Percentiles rank a stretch among this genome's conserved stretches.
Conservation (phyloP, 177 flowering plant genomes). For the Vitis hybrid region DNA sequence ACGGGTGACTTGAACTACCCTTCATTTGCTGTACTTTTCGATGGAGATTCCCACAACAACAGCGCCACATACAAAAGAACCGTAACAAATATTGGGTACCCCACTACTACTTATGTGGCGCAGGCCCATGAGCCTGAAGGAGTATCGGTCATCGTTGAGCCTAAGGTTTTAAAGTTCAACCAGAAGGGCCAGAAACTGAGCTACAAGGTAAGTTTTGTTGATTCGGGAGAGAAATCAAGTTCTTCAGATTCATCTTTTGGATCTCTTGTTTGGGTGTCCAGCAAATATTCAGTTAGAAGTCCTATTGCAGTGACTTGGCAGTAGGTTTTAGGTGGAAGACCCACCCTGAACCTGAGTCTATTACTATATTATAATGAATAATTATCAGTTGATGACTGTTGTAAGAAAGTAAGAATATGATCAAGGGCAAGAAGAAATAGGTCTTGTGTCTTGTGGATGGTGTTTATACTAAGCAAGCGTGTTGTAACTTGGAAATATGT, state of each 20-base stretch:
- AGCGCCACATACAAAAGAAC: constrained; percentile 39
- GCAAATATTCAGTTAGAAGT: constrained; percentile 48
- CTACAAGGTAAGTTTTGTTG: constrained; percentile 48
- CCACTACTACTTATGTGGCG: constrained; percentile 25
- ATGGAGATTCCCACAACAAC: constrained; percentile 2
- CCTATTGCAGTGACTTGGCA: constrained; percentile 65
- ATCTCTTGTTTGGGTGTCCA: constrained; percentile 44
- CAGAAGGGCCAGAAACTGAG: constrained; percentile 39
- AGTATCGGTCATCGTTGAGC: constrained; percentile 38
- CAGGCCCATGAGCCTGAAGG: constrained; percentile 37
- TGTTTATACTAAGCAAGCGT: too few relatives aligned
- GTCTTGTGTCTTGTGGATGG: too few relatives aligned
- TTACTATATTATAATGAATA: too few relatives aligned
- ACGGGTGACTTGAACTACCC: constrained; percentile 64
- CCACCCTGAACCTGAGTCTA: too few relatives aligned
- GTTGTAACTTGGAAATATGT: too few relatives aligned
- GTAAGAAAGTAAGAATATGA: too few relatives aligned
- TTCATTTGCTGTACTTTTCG: constrained; percentile 53
- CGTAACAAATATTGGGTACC: constrained; percentile 56
- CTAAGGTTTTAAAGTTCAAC: constrained; percentile 30
- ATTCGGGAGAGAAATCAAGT: background rate
- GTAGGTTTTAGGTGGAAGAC: constrained; percentile 6
- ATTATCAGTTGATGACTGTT: too few relatives aligned
- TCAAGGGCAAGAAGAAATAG: too few relatives aligned
- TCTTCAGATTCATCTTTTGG: constrained; percentile 42